These are phyloP conservation scores for Cymodocea nodosa DNA, from an alignment of 116 monocot genomes.

Conservation along the genomic window DNA sequence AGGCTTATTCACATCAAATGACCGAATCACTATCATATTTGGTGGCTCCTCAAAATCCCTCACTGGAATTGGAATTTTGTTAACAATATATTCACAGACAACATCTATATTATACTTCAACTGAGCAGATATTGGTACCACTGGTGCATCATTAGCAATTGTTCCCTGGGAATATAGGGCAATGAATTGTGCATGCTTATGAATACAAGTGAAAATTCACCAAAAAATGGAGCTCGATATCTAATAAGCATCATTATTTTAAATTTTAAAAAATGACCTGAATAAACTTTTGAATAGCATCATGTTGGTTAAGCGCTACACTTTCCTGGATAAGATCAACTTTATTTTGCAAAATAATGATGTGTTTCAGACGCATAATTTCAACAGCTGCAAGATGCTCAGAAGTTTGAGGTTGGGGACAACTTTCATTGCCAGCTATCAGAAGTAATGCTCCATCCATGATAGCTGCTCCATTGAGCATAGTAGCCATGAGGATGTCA, in stretches of 20 bases:
- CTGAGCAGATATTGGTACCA: conserved; percentile 92
- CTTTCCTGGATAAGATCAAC: conserved; percentile 95
- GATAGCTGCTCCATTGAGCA: conserved; percentile 99
- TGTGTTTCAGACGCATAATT: conserved; percentile 84
- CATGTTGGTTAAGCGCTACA: conserved; percentile 92
- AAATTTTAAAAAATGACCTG: conserved; percentile 23
- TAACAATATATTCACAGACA: conserved; percentile 87
- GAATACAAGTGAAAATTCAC: too few species aligned
- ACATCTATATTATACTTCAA: conserved; percentile 97
- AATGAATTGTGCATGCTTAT: not conserved
- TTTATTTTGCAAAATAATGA: conserved; percentile 94
- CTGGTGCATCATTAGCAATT: conserved; percentile 85
- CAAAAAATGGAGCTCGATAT: not conserved
- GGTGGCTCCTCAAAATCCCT: conserved; percentile 77
- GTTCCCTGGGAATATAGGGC: conserved; percentile 53
- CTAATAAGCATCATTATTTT: not conserved
- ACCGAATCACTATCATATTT: conserved; percentile 95
- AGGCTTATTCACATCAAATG: conserved; percentile 97
- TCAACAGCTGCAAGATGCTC: conserved; percentile 98
- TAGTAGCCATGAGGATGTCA: conserved; percentile 99
- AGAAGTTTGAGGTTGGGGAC: conserved; percentile 96
- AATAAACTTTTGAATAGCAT: conserved; percentile 89
- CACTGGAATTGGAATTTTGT: conserved; percentile 84
- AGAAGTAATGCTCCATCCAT: conserved; percentile 98
- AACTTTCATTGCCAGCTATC: conserved; percentile 96